Evolutionary conservation across 2,329 filamentous ascomycete species (phyloP).

Genomic region (Colletotrichum eremochloae): DNA sequence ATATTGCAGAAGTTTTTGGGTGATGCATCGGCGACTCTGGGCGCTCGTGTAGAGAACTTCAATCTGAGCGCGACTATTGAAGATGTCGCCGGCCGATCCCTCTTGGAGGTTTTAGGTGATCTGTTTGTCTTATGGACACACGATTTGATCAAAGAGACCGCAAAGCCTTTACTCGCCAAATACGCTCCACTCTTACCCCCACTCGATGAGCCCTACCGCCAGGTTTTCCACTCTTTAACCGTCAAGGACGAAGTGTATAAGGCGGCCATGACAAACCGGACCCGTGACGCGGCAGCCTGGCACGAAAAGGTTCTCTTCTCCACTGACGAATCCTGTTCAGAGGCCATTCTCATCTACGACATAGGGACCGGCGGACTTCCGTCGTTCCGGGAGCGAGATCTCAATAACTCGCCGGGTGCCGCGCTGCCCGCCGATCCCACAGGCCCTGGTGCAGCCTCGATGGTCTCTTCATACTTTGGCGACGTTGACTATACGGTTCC

Average conservation of each 20-base stretch:
- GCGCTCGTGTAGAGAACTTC: conserved; percentile 53
- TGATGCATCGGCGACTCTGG: conserved; percentile 52
- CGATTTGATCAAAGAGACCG: conserved; percentile 6
- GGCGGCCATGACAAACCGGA: conserved; percentile 6
- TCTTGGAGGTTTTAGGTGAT: not conserved
- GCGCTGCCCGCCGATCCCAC: conserved; percentile 49
- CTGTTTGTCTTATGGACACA: conserved; percentile 26
- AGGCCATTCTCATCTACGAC: conserved; percentile 57
- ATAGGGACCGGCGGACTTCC: conserved; percentile 58
- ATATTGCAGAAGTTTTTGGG: conserved; percentile 54
- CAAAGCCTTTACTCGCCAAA: not conserved
- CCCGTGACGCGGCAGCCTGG: conserved; percentile 43
- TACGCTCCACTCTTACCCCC: not conserved
- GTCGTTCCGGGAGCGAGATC: conserved; percentile 53
- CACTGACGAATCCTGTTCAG: conserved; percentile 54
- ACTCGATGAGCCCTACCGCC: conserved; percentile 12
- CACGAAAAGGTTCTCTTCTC: conserved; percentile 54
- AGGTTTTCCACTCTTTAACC: conserved; percentile 45
- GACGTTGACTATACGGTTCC: conserved; percentile 58
- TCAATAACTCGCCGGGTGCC: conserved; percentile 49
- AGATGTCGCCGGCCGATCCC: not conserved
- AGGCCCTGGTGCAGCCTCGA: conserved; percentile 43
- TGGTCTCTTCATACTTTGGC: conserved; percentile 46
- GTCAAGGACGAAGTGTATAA: not conserved
- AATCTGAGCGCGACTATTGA: conserved; percentile 51